These are phyloP conservation scores for Psilocybe cyanescens DNA, from an alignment of 768 basidiomycete genomes.

Conservation along the genomic window DNA sequence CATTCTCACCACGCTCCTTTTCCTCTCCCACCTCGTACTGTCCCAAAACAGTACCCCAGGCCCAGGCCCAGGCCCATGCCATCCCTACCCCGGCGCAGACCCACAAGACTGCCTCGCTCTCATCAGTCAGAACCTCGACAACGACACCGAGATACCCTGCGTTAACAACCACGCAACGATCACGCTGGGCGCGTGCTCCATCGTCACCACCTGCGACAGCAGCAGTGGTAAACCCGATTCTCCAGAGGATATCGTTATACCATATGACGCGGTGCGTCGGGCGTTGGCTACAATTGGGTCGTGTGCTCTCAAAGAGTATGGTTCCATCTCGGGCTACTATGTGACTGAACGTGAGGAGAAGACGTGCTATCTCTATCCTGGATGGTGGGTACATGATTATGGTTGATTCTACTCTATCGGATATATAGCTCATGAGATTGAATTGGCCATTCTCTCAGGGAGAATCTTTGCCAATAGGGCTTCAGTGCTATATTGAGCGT, in stretches of 20 bases:
- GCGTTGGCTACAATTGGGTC: conserved; percentile 8
- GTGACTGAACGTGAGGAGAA: conserved; percentile 3
- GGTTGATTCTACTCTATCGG: not conserved
- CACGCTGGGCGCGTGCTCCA: not conserved
- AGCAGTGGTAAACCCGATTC: conserved; percentile 5
- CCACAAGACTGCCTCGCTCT: conserved; percentile 9
- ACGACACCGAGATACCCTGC: not conserved
- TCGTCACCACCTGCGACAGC: not conserved
- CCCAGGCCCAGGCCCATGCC: conserved; percentile 7
- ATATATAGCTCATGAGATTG: too few relatives aligned
- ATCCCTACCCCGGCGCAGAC: conserved; percentile 15
- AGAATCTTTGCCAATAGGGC: too few relatives aligned
- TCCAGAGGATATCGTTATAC: not conserved
- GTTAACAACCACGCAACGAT: not conserved
- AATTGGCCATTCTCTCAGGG: too few relatives aligned
- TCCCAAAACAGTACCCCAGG: not conserved
- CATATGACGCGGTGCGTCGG: conserved; percentile 7
- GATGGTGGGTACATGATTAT: not conserved
- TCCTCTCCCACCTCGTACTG: not conserved
- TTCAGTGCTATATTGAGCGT: too few relatives aligned
- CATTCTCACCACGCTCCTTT: not conserved
- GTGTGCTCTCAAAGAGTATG: conserved; percentile 12
- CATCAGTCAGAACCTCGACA: conserved; percentile 9
- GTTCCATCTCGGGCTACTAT: conserved; percentile 13
- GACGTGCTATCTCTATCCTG: conserved; percentile 15